phyloP scores from a whole-genome alignment of 2,329 filamentous ascomycete genomes.

The Capronia epimyces region DNA sequence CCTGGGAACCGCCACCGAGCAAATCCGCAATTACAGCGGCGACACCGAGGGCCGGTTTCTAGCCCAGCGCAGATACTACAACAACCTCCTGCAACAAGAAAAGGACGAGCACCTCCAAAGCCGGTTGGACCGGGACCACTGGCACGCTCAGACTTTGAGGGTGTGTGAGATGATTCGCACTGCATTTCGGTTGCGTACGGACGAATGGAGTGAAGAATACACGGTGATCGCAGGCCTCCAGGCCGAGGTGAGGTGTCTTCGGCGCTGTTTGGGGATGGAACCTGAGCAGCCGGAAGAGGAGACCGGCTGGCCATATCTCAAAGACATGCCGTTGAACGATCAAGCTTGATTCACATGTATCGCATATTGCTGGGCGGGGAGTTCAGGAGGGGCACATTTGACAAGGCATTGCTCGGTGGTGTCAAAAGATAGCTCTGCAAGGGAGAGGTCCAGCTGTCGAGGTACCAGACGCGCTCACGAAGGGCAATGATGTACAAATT shows the following conservation, averaged over 20 bases:
- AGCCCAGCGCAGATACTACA: slow-evolving; percentile 45
- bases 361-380: not conserved
- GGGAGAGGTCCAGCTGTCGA: not conserved
- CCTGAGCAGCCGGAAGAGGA: slow-evolving; percentile 46
- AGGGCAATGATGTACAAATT: not conserved
- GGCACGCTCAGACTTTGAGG: slow-evolving; percentile 45
- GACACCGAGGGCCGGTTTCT: slow-evolving; percentile 47
- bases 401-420: not conserved
- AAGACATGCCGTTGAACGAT: slow-evolving; percentile 37
- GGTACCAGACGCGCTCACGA: not conserved
- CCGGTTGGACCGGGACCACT: slow-evolving; percentile 47
- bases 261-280: slow-evolving; percentile 46
- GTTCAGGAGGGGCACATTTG: not conserved
- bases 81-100: slow-evolving; percentile 46
- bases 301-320: slow-evolving; percentile 46
- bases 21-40: slow-evolving; percentile 47
- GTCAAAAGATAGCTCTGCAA: not conserved
- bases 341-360: slow-evolving; percentile 9
- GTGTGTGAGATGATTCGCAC: slow-evolving; percentile 47
- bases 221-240: slow-evolving; percentile 44
- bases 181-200: slow-evolving; percentile 44
- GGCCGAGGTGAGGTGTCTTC: slow-evolving; percentile 46
- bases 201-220: slow-evolving; percentile 44
- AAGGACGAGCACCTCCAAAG: slow-evolving; percentile 46
- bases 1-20: slow-evolving; percentile 46